Base-by-base conservation (phyloP, 768 basidiomycete genomes). In the Tephrocybe sp. region DNA sequence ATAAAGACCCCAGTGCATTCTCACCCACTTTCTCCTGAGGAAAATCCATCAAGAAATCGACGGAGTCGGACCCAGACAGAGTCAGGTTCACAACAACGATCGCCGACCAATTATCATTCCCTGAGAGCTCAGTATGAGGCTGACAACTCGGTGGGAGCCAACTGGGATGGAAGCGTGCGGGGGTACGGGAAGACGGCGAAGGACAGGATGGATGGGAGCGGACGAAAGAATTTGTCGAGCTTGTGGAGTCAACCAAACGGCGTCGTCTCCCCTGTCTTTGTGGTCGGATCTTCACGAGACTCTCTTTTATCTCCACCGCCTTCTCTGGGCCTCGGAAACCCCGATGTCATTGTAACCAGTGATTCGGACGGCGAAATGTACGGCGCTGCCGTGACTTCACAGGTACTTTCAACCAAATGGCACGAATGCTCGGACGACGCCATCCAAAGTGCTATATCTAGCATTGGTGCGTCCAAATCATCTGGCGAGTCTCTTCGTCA, bases 351-450 rank as follows among this genome's bases (percentile, higher is more conserved):
- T 18, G 54, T 70, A 3, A 65, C 73, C 9, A 67, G 62, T 24
- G 72, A 76, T 20, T 62, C 67, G 4, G 69, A 76, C 25, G 50
- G 64, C 4, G 62, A 70, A 10, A 60, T 69, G 6, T 64, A 76
- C 36, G 48, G 61, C 50, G 47, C 72, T 24, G 37, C 60, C 2
- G 55, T 73, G 11, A 68, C 73, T 1, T 63, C 74, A 1, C 76
- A 81, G 52, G 75, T 91, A 10, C 74, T 92, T 15, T 71, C 76
- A 2, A 86, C 83, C 8, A 79, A 74, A 62, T 93, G 90, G 89
- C 90, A 93, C 61, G 79, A 83, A 20, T 84, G 82, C 58, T 83
- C 88, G 2, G 88, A 93, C 65, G 81, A 88, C 43, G 85, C 78
- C 1, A 86, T 93, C 37, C 83, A 86, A 53, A 70, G 75, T 14